phyloP scores from a whole-genome alignment of 2,329 filamentous ascomycete genomes.

The Xylariaceae sp. region DNA sequence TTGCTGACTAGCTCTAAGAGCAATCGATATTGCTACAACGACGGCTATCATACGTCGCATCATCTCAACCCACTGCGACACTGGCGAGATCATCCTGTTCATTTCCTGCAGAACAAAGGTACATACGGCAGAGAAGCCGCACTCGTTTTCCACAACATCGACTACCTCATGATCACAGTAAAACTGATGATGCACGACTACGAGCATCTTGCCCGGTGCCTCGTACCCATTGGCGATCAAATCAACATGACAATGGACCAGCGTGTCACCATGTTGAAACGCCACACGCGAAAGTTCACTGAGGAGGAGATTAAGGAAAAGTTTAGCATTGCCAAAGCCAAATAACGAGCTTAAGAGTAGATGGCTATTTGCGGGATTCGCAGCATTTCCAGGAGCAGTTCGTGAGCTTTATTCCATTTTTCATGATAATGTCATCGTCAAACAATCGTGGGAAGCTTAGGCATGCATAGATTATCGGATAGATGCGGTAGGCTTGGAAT shows the following conservation, averaged over 20 bases:
- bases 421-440: too few relatives aligned
- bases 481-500: too few relatives aligned
- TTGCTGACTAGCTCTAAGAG: slow-evolving; percentile 48
- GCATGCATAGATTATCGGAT: too few relatives aligned
- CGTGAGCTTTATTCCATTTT: too few relatives aligned
- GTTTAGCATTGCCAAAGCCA: slow-evolving; percentile 37
- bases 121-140: slow-evolving; percentile 66
- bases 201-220: slow-evolving; percentile 61
- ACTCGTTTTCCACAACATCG: slow-evolving; percentile 77
- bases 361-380: too few relatives aligned
- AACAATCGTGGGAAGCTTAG: too few relatives aligned
- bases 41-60: slow-evolving; percentile 79
- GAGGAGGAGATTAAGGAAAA: slow-evolving; percentile 63
- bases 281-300: slow-evolving; percentile 63
- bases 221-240: slow-evolving; percentile 74
- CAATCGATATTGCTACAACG: slow-evolving; percentile 80
- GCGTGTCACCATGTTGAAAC: slow-evolving; percentile 59
- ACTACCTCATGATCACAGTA: slow-evolving; percentile 74
- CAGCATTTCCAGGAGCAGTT: too few relatives aligned
- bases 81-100: slow-evolving; percentile 76
- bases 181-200: slow-evolving; percentile 71
- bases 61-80: slow-evolving; percentile 76
- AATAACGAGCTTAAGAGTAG: neutral
- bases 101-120: slow-evolving; percentile 68
- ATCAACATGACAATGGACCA: slow-evolving; percentile 63